A percentile compares a stretch with the other conserved stretches of the same genome.
These are phyloP conservation scores for Brassica cretica DNA, from an alignment of 345 rosid genomes.

Conservation along the genomic window DNA sequence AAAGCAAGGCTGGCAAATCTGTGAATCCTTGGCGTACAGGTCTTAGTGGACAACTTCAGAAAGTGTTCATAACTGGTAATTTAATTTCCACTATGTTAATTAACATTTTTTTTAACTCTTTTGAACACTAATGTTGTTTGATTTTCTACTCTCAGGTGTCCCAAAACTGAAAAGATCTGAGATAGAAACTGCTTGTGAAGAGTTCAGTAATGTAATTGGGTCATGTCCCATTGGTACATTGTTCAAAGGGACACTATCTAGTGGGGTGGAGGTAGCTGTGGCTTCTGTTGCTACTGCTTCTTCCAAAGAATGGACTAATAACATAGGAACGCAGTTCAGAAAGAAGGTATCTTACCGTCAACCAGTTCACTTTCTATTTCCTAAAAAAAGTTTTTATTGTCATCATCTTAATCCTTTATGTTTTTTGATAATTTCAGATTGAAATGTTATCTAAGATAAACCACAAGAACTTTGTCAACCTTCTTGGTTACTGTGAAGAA, in stretches of 20 bases:
- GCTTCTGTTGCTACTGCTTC: constrained; percentile 3
- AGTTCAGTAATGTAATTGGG: background rate
- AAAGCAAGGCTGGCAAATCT: background rate
- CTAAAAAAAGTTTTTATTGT: background rate
- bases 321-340: background rate
- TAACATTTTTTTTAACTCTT: background rate
- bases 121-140: background rate
- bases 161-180: background rate
- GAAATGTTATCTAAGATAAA: background rate
- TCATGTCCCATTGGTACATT: constrained; percentile 2
- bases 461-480: constrained; percentile 1
- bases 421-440: background rate
- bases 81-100: background rate
- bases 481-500: background rate
- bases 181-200: background rate
- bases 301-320: background rate
- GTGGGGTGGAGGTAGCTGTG: background rate
- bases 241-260: background rate
- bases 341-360: background rate
- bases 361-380: background rate
- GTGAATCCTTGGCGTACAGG: background rate
- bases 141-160: background rate
- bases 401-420: background rate
- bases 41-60: constrained; percentile 1
- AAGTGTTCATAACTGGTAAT: background rate